Evolutionary conservation across 2,329 filamentous ascomycete species (phyloP).

Genomic region (Trichoderma sp.): DNA sequence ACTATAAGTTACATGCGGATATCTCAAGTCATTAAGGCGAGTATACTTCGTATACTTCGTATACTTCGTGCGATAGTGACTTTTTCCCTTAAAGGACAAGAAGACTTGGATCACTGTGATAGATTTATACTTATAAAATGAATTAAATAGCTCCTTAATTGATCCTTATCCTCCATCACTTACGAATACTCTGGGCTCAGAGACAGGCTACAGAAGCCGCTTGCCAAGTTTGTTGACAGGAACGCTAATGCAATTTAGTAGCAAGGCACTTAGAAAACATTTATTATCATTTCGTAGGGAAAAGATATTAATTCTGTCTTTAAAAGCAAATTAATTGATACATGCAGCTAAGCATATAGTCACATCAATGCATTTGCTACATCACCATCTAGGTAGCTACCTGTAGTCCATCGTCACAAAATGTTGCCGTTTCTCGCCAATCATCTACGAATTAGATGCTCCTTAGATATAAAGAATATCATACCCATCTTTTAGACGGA

Average conservation of each 20-base stretch:
- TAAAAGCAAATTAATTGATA: background rate
- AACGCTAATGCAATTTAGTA: background rate
- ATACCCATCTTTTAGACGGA: background rate
- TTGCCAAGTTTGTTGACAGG: background rate
- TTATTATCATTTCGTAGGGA: too few relatives aligned
- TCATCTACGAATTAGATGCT: background rate
- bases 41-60: background rate
- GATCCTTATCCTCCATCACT: background rate
- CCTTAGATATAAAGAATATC: background rate
- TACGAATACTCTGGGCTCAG: background rate
- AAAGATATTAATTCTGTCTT: too few relatives aligned
- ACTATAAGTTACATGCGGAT: background rate
- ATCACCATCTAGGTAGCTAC: background rate
- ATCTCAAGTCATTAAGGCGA: background rate
- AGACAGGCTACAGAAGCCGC: background rate
- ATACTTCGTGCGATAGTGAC: rapidly evolving
- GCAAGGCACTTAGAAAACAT: background rate
- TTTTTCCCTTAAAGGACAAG: background rate
- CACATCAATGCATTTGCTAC: background rate
- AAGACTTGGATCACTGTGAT: background rate
- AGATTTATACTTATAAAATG: background rate
- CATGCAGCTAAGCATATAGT: background rate
- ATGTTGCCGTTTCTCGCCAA: background rate
- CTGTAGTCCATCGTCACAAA: background rate
- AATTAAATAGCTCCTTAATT: background rate